Base-by-base conservation (phyloP, 495 filamentous ascomycete genomes). In the Talaromyces ruber region DNA sequence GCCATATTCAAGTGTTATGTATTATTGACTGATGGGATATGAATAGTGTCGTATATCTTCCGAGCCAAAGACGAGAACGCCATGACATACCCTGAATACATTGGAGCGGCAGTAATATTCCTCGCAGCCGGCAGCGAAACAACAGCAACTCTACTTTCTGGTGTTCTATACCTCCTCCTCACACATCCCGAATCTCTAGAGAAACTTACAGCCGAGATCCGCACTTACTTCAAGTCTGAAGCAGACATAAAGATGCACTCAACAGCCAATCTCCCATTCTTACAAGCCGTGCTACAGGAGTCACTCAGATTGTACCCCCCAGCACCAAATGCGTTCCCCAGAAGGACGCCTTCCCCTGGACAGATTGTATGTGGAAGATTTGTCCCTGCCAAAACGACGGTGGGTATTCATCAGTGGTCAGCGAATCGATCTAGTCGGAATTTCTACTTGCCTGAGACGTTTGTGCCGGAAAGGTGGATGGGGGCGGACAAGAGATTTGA, bases 121-220 rank as follows among this genome's bases (percentile, higher is more conserved):
- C 67, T 82, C 14, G 64, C 77, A 12, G 81, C 84, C 1, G 84
- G 83, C 1, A 85, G 81, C 65, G 84, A 87, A 65, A 86, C 83
- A 1, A 83, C 81, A 0, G 81, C 84, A 0, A 80, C 78, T 8
- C 64, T 75, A 1, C 64, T 84, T 1, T 68, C 81, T 1, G 80
- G 77, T 14, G 53, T 26, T 18, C n/a, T 56, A 18, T 56, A 29
- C 6, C 28, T 29, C 0, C 25, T 86, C 16, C 65, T 81, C 5
- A 63, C 34, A 0, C 71, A 75, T 22, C 70, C 76, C 0, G 59
- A 67, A 4, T 55, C 74, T 25, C 72, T 76, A 47, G 58, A 66
- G 11, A 64, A 64, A 30, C 67, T 84, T 1, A 66, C 72, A 16
- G 62, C 72, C 9, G 82, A 86, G 62, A 64, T 85, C 5, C 62